Base-by-base conservation (phyloP, 805 yeast species). In the Suhomyces prunicola region DNA sequence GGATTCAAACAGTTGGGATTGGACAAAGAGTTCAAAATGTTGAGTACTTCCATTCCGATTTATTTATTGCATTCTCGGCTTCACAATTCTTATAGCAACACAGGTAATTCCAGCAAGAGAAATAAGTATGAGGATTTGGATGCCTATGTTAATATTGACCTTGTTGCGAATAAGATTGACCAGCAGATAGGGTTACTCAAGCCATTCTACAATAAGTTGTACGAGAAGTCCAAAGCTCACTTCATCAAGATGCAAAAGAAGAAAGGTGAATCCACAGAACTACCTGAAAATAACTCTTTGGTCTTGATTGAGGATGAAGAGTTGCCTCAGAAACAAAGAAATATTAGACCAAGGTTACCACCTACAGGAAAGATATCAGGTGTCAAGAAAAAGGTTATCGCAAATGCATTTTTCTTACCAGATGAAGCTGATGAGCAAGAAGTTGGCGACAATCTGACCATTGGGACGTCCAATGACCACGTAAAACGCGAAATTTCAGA, bases 1-100 rank as follows among this genome's bases (percentile, higher is more conserved):
- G 99, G 99, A 0, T 96, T 94, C 76, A 88, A 82, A 65, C 98
- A 93, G 59, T 76, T 94, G 47, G 99, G 99, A 0, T 73, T 94
- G 50, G 98, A 93, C 63, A 89, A 87, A 62, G 99, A 94, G 68
- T 87, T 90, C 67, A 92, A 93, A 9, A 74, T 93, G 65, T 71
- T 91, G 48, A 87, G 92, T 27, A 81, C 92, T 2, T 83, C 96
- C 0, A 90, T 94, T 26, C 99, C 99, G 1, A 76, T 96, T 44
- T 96, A 93, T 68, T 74, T 94, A 53, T 74, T 94, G 36, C 97
- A 90, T 60, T 84, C 96, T 7, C 78, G 87, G 54, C 76, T 88
- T 47, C 84, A 85, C 46, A 86, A 79, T 54, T 79, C 85, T n/a
- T 78, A 73, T 56, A 72, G 70, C 54, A 76, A 60, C 45, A 59